Percentiles rank a stretch among this genome's conserved stretches.
Evolutionary conservation across 2,329 filamentous ascomycete genomes (phyloP).

Genomic region (Phyllosticta paracitricarpa): DNA sequence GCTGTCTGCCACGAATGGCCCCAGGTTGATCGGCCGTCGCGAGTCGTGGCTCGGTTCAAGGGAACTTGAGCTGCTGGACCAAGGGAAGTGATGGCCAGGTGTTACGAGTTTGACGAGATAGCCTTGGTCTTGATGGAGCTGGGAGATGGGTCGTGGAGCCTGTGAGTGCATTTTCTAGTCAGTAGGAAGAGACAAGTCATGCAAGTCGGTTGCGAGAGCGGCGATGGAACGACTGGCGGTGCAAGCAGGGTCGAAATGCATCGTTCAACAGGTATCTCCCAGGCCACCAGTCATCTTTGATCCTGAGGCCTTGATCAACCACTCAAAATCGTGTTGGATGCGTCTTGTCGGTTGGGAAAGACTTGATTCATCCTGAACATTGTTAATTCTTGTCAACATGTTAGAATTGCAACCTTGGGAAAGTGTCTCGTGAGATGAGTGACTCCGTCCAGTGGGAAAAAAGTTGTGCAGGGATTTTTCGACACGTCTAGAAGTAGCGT

Average conservation of each 20-base stretch:
- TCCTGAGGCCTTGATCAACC: no score
- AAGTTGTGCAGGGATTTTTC: background rate
- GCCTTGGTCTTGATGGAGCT: background rate
- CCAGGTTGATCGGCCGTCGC: background rate
- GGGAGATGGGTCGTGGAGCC: background rate
- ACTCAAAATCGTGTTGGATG: no score
- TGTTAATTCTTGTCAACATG: no score
- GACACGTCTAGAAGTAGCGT: background rate
- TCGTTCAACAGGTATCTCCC: no score
- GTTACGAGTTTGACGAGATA: background rate
- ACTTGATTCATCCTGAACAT: no score
- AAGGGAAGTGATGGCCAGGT: background rate
- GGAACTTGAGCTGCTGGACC: background rate
- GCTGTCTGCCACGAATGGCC: background rate
- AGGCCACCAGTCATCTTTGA: no score
- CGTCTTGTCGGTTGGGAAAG: no score
- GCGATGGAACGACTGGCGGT: background rate
- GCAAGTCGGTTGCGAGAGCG: background rate
- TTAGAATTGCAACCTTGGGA: no score
- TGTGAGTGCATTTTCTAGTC: background rate
- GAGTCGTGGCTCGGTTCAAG: background rate
- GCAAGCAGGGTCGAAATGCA: no score
- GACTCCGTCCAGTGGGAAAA: no score
- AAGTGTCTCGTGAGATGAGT: no score
- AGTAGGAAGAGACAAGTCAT: background rate